A percentile compares a stretch with the other conserved stretches of the same genome.
These are phyloP conservation scores for Pholiota molesta DNA, from an alignment of 768 basidiomycete genomes.

Conservation along the genomic window DNA sequence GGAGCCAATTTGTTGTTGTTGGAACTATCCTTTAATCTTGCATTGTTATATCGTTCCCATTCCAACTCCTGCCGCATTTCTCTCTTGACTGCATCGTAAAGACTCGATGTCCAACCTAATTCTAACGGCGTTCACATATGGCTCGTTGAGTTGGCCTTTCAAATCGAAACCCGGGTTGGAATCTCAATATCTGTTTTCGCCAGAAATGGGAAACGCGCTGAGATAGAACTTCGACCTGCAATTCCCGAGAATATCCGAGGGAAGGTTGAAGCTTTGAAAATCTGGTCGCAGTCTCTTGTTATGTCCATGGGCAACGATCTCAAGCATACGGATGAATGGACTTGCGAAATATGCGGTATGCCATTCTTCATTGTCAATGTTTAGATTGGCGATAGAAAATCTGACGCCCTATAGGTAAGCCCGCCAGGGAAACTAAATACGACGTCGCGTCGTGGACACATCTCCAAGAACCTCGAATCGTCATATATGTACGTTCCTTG, in stretches of 20 bases:
- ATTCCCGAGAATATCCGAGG: not conserved
- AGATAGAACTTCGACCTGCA: not conserved
- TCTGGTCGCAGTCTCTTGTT: not conserved
- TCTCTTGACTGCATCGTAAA: not conserved
- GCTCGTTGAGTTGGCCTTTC: not conserved
- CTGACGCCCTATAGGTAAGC: conserved; percentile 5
- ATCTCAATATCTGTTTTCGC: not conserved
- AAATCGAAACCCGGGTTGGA: not conserved
- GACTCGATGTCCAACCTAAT: not conserved
- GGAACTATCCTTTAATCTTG: too few species aligned
- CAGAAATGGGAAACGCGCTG: not conserved
- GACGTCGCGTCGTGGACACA: conserved; percentile 12
- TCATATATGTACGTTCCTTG: not conserved
- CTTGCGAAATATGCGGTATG: not conserved
- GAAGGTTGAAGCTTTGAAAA: not conserved
- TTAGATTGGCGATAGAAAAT: not conserved
- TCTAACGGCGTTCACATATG: not conserved
- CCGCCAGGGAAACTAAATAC: conserved; percentile 13
- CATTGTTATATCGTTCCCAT: too few species aligned
- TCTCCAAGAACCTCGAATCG: conserved; percentile 12
- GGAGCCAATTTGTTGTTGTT: too few species aligned
- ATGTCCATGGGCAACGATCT: not conserved
- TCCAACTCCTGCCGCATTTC: too few species aligned
- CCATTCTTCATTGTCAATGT: not conserved
- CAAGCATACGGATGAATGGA: not conserved